Evolutionary conservation across 202 grass and related monocot genomes (phyloP).

Genomic region (Panicum virgatum): DNA sequence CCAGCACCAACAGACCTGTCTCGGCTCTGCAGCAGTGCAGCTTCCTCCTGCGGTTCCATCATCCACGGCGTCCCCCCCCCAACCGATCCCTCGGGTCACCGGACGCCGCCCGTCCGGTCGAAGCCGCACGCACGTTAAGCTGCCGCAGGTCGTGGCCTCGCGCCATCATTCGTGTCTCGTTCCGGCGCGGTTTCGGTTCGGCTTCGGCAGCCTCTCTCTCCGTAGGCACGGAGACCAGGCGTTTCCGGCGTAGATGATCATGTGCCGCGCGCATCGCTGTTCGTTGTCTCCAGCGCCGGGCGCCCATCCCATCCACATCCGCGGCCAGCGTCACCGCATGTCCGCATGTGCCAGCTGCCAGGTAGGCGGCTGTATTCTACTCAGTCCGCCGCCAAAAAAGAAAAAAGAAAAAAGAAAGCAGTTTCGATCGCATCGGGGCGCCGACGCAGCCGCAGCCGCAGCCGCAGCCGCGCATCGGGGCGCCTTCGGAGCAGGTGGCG

Average conservation of each 20-base stretch:
- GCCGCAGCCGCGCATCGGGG: no score
- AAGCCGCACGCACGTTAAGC: background rate
- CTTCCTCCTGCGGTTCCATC: background rate
- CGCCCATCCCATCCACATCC: background rate
- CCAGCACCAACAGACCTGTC: background rate
- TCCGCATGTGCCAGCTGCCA: background rate
- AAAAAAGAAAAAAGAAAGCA: background rate
- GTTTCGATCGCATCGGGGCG: background rate
- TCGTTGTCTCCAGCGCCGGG: background rate
- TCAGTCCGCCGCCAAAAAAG: background rate
- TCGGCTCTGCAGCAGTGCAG: background rate
- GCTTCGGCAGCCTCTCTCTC: background rate
- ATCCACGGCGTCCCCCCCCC: no score
- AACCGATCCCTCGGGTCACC: background rate
- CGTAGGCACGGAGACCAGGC: background rate
- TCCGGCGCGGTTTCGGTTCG: background rate
- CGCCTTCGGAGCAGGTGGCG: slow-evolving; percentile 11
- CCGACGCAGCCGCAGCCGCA: background rate
- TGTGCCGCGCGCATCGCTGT: background rate
- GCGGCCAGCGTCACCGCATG: background rate
- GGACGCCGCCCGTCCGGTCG: background rate
- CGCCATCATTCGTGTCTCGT: background rate
- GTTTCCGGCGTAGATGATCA: background rate
- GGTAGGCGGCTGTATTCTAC: background rate
- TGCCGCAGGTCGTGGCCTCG: background rate